These are phyloP conservation scores for Yamadazyma tumulicola DNA, from an alignment of 805 yeast species.

Conservation along the genomic window DNA sequence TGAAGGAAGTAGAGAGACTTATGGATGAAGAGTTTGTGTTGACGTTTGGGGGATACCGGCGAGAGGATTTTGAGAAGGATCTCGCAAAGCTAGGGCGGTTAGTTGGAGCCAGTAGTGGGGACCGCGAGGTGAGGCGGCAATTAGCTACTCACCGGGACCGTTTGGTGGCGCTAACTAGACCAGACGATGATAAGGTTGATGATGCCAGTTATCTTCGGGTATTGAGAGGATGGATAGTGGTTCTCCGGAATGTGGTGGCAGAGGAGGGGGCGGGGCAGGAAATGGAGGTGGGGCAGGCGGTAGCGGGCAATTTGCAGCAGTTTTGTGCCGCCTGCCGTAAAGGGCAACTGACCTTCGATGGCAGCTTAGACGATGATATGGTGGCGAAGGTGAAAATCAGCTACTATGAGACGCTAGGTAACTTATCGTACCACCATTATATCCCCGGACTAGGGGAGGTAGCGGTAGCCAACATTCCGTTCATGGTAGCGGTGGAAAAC, in stretches of 20 bases:
- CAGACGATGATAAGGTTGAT: conserved; percentile 1
- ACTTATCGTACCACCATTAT: conserved; percentile 13
- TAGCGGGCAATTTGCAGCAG: conserved; percentile 4
- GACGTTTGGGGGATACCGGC: too few relatives aligned
- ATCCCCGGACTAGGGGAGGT: conserved; percentile 24
- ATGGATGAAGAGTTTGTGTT: too few relatives aligned
- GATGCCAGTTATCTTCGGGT: conserved; percentile 23
- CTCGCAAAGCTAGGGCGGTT: conserved; percentile 4
- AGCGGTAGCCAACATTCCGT: conserved; percentile 28
- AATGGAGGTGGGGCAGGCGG: conserved; percentile 6
- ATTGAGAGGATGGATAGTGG: conserved; percentile 45
- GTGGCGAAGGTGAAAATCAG: conserved; percentile 14
- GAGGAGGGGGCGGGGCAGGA: conserved; percentile 18
- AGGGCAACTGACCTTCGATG: background rate
- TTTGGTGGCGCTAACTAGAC: background rate
- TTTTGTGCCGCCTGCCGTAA: too few relatives aligned
- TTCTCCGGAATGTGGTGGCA: conserved; percentile 46
- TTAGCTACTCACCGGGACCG: background rate
- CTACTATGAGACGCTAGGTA: conserved; percentile 24
- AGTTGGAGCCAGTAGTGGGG: background rate
- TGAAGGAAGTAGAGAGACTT: too few relatives aligned
- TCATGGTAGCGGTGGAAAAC: conserved; percentile 9
- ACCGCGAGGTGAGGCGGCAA: conserved; percentile 1
- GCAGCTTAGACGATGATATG: conserved; percentile 5
- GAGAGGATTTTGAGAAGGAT: conserved; percentile 6